Evolutionary conservation across 2,329 filamentous ascomycete species (phyloP).

Genomic region (Botryotinia convoluta): DNA sequence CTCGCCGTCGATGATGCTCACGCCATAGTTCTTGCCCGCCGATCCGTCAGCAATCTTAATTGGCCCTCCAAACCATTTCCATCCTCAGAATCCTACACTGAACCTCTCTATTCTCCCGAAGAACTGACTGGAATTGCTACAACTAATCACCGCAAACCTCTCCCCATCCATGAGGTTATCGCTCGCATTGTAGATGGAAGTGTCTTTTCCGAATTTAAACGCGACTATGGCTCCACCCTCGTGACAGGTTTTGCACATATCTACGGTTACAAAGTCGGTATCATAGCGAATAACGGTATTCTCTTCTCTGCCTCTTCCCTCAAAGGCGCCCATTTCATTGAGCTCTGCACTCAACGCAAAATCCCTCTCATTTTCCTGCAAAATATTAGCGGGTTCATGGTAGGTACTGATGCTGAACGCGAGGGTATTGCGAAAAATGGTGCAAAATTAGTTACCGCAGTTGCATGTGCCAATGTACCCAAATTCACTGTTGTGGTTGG

Average conservation of each 20-base stretch:
- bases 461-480: conserved; percentile 89
- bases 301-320: conserved; percentile 84
- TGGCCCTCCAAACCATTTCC: conserved; percentile 59
- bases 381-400: conserved; percentile 98
- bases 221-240: conserved; percentile 81
- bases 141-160: conserved; percentile 81
- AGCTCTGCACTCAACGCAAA: conserved; percentile 85
- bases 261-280: conserved; percentile 86
- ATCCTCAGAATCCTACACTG: conserved; percentile 54
- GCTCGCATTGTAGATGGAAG: conserved; percentile 89
- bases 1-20: conserved; percentile 93
- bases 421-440: conserved; percentile 98
- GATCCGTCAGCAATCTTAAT: conserved; percentile 86
- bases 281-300: conserved; percentile 95
- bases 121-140: conserved; percentile 88
- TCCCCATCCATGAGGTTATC: conserved; percentile 87
- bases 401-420: conserved; percentile 85
- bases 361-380: conserved; percentile 92
- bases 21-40: conserved; percentile 78
- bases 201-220: conserved; percentile 92
- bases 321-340: conserved; percentile 96
- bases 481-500: conserved; percentile 98
- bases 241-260: conserved; percentile 90
- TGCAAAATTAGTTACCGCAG: conserved; percentile 92
- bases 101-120: conserved; percentile 74